Conservation (phyloP, 1,139 yeast genomes). For the Zhuliangozyma blackwelliae region DNA sequence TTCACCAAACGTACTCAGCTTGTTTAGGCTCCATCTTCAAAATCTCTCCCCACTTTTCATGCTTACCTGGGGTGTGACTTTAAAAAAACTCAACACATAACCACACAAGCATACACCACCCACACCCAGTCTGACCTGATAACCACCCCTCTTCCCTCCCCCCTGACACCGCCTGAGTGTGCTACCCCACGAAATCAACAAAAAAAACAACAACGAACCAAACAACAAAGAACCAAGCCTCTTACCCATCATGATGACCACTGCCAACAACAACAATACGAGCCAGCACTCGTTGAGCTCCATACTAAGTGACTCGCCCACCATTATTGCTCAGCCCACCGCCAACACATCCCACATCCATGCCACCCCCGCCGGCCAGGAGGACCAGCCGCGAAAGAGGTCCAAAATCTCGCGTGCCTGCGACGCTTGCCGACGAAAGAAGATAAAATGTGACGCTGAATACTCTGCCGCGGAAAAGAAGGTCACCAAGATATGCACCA, state of each 20-base stretch:
- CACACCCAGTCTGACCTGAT: background rate
- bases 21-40: too few relatives aligned
- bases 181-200: background rate
- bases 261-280: background rate
- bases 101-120: too few relatives aligned
- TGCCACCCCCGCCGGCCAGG: background rate
- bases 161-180: too few relatives aligned
- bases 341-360: background rate
- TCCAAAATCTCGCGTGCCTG: slow-evolving; percentile 69
- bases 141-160: too few relatives aligned
- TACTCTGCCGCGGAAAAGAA: slow-evolving; percentile 38
- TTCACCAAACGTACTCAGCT: too few relatives aligned
- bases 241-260: slow-evolving; percentile 1
- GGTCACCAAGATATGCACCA: slow-evolving; percentile 50
- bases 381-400: slow-evolving; percentile 43
- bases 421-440: slow-evolving; percentile 63
- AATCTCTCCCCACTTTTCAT: too few relatives aligned
- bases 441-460: slow-evolving; percentile 59
- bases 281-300: slow-evolving; percentile 1
- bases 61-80: too few relatives aligned
- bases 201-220: background rate
- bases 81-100: too few relatives aligned
- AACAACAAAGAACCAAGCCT: background rate
- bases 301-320: slow-evolving; percentile 1
- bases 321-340: background rate